Evolutionary conservation across 2,329 filamentous ascomycete genomes (phyloP).

Genomic region (Cytospora schulzeri): DNA sequence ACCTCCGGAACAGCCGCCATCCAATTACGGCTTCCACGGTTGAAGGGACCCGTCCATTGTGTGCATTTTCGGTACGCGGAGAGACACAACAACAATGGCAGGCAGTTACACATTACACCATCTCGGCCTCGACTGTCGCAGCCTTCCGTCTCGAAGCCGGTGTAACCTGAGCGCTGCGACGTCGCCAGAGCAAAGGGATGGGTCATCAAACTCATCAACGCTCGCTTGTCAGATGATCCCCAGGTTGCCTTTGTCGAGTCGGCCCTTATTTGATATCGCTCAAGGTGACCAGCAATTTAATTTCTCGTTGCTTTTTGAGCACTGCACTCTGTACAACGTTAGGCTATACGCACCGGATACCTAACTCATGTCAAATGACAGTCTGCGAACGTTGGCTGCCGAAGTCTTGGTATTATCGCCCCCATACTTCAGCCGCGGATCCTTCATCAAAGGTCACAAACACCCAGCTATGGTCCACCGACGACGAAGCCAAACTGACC

Average conservation of each 20-base stretch:
- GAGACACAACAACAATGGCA: neutral
- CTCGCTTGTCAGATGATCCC: neutral
- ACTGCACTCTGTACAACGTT: neutral
- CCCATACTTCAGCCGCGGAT: too few relatives aligned
- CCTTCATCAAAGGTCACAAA: too few relatives aligned
- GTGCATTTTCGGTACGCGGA: neutral
- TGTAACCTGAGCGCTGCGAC: neutral
- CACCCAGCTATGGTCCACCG: too few relatives aligned
- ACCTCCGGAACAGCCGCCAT: neutral
- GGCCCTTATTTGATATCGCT: neutral
- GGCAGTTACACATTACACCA: constrained; percentile 4
- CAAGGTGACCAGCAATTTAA: neutral
- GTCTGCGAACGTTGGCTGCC: too few relatives aligned
- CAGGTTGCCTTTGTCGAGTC: neutral
- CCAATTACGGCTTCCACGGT: neutral
- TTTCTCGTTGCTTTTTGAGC: neutral
- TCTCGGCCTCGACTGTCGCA: constrained; percentile 12
- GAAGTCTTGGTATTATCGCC: too few relatives aligned
- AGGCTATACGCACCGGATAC: neutral
- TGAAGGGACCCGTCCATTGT: neutral
- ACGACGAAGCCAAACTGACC: neutral
- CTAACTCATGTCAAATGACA: too few relatives aligned
- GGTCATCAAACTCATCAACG: neutral
- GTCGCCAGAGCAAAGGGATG: neutral
- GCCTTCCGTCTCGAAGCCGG: constrained; percentile 11